Evolutionary conservation across 2,329 filamentous ascomycete species (phyloP).

Genomic region (Colletotrichum agaves): DNA sequence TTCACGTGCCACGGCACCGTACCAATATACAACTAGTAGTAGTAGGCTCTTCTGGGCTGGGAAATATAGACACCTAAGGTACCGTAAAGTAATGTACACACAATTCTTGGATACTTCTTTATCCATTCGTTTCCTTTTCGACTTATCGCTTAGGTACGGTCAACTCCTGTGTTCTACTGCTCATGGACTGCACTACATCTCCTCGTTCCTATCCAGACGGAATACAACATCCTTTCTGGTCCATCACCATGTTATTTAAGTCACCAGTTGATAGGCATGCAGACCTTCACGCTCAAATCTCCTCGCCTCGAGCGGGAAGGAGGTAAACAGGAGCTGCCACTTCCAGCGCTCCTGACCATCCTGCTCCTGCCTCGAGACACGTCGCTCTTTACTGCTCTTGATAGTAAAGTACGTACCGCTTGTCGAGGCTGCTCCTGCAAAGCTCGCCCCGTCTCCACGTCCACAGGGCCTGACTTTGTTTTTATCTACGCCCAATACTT

Average conservation of each 20-base stretch:
- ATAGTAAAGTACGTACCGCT: background rate
- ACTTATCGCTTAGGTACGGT: too few relatives aligned
- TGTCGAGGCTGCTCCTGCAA: background rate
- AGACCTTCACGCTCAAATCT: too few relatives aligned
- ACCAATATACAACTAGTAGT: constrained; percentile 36
- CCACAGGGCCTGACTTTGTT: background rate
- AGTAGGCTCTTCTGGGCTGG: constrained; percentile 35
- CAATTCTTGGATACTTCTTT: constrained; percentile 5
- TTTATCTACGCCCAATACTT: background rate
- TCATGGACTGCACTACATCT: too few relatives aligned
- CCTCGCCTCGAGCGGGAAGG: too few relatives aligned
- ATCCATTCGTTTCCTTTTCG: too few relatives aligned
- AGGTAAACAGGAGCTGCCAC: background rate
- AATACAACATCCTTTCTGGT: too few relatives aligned
- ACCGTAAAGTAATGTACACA: constrained; percentile 37
- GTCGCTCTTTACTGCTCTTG: background rate
- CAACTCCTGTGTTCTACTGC: too few relatives aligned
- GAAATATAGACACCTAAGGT: constrained; percentile 35
- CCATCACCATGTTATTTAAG: background rate
- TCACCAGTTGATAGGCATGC: background rate
- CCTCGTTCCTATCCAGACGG: too few relatives aligned
- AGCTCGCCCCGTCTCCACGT: background rate
- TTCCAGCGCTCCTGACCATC: background rate
- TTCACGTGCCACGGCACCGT: constrained; percentile 34
- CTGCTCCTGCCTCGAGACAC: background rate